A percentile compares a stretch with the other conserved stretches of the same genome.
Conservation (phyloP, 352 stramenopile genomes). For the Synura sp. region DNA sequence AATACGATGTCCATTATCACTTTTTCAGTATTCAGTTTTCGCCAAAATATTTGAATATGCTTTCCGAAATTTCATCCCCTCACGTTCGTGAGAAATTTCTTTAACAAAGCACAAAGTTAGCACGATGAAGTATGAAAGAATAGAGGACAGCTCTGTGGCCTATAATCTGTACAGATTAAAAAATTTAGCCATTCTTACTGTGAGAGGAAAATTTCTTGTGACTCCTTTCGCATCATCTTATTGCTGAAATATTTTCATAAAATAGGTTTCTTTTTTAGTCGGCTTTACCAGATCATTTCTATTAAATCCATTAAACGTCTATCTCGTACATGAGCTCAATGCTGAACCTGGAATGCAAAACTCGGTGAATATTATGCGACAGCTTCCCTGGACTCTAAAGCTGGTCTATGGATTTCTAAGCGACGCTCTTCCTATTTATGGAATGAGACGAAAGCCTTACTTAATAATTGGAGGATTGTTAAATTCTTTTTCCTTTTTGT, state of each 20-base stretch:
- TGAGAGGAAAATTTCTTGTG: too few species aligned
- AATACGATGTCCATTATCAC: too few species aligned
- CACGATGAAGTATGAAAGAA: too few species aligned
- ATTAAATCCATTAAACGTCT: slow-evolving; percentile 50
- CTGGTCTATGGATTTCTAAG: slow-evolving; percentile 55
- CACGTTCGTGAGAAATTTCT: too few species aligned
- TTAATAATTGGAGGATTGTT: slow-evolving; percentile 46
- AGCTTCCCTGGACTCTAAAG: slow-evolving; percentile 55
- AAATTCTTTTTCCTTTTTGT: slow-evolving; percentile 15
- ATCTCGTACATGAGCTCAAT: slow-evolving; percentile 49
- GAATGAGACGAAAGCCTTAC: slow-evolving; percentile 54
- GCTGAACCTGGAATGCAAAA: slow-evolving; percentile 52
- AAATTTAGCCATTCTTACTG: too few species aligned
- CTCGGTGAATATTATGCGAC: slow-evolving; percentile 52
- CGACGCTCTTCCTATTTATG: slow-evolving; percentile 53
- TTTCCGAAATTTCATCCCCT: too few species aligned
- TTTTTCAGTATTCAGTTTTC: too few species aligned
- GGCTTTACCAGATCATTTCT: not conserved
- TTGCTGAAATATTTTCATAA: slow-evolving; percentile 18
- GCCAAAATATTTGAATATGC: too few species aligned
- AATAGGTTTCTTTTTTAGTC: not conserved
- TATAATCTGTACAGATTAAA: too few species aligned
- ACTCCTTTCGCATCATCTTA: too few species aligned
- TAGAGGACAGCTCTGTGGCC: too few species aligned
- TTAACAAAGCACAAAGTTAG: too few species aligned